These are phyloP conservation scores for Teratosphaeriaceae sp. DNA, from an alignment of 2,329 filamentous ascomycete species.

Conservation along the genomic window DNA sequence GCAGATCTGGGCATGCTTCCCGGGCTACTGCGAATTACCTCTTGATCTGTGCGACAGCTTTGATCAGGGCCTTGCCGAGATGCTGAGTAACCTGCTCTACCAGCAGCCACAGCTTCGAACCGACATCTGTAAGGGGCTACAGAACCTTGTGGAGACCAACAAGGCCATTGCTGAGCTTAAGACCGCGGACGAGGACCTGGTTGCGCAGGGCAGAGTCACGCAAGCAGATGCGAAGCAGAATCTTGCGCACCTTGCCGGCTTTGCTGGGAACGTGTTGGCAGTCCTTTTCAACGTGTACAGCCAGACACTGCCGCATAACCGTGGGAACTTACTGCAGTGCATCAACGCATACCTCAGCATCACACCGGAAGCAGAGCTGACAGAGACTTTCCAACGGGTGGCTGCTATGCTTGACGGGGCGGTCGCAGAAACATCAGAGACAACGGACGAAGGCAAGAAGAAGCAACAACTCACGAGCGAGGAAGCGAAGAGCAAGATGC, in stretches of 20 bases:
- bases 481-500: slow-evolving; percentile 63
- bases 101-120: slow-evolving; percentile 81
- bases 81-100: slow-evolving; percentile 86
- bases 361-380: slow-evolving; percentile 56
- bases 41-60: slow-evolving; percentile 63
- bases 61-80: slow-evolving; percentile 82
- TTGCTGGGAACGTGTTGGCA: slow-evolving; percentile 82
- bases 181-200: slow-evolving; percentile 59
- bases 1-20: slow-evolving; percentile 89
- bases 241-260: slow-evolving; percentile 68
- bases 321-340: slow-evolving; percentile 84
- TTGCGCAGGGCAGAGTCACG: slow-evolving; percentile 71
- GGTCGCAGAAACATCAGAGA: slow-evolving; percentile 55
- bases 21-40: slow-evolving; percentile 90
- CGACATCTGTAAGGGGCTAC: slow-evolving; percentile 79
- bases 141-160: slow-evolving; percentile 86
- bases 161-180: slow-evolving; percentile 69
- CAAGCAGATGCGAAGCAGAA: slow-evolving; percentile 72
- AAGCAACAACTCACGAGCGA: slow-evolving; percentile 40
- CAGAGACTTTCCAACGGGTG: slow-evolving; percentile 82
- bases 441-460: slow-evolving; percentile 54
- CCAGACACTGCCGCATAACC: slow-evolving; percentile 85
- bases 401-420: slow-evolving; percentile 74
- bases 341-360: slow-evolving; percentile 94
- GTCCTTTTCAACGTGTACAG: slow-evolving; percentile 99